Conservation (phyloP, 2,329 filamentous ascomycete genomes). For the Trichocomaceae sp. region DNA sequence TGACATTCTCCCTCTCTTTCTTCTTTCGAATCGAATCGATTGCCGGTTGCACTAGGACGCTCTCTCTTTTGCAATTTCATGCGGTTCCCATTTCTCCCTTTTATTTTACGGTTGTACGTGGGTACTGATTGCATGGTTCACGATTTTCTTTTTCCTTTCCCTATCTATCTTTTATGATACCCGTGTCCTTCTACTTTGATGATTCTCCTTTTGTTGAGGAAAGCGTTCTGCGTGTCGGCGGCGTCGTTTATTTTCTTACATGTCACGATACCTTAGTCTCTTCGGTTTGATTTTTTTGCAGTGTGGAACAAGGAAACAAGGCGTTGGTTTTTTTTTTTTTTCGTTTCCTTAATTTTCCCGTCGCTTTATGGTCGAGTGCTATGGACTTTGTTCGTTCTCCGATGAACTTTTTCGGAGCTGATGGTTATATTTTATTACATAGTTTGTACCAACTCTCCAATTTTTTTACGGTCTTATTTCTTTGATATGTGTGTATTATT, state of each 20-base stretch:
- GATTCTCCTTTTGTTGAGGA: not conserved
- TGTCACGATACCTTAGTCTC: not conserved
- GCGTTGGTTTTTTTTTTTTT: not conserved
- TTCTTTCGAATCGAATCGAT: not conserved
- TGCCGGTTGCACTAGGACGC: not conserved
- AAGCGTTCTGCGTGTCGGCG: not conserved
- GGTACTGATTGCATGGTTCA: not conserved
- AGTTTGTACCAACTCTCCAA: not conserved
- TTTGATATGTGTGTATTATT: not conserved
- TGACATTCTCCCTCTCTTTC: conserved; percentile 14
- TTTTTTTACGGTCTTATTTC: not conserved
- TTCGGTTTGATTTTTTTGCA: not conserved
- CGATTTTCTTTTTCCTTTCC: conserved; percentile 2
- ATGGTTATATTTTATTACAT: not conserved
- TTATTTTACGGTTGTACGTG: not conserved
- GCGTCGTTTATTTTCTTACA: not conserved
- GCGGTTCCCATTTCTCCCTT: not conserved
- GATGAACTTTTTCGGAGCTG: not conserved
- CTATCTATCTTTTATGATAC: conserved; percentile 8
- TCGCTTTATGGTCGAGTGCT: not conserved
- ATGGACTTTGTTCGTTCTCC: not conserved
- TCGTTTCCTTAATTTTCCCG: not conserved
- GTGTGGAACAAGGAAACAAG: not conserved
- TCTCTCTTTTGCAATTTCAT: conserved; percentile 1
- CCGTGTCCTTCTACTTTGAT: not conserved